Conservation (phyloP, 2,329 filamentous ascomycete genomes). For the Fusarium sp. region DNA sequence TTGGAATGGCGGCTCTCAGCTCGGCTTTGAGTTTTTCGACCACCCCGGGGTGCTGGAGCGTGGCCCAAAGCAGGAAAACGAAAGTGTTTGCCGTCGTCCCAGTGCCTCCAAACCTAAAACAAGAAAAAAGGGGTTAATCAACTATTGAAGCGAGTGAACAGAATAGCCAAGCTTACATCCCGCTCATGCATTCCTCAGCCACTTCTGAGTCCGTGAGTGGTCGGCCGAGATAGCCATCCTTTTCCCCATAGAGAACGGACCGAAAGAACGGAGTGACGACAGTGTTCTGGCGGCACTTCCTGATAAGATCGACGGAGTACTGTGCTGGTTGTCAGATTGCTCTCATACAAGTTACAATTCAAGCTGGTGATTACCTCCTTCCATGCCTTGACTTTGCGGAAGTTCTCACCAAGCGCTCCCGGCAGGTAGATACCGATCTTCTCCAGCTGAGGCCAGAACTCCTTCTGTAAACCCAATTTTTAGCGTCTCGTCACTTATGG, state of each 20-base stretch:
- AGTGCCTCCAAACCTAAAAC: conserved; percentile 1
- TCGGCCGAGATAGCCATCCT: neutral
- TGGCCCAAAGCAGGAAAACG: conserved; percentile 2
- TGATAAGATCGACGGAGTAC: conserved; percentile 3
- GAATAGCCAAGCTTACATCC: neutral
- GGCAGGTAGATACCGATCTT: neutral
- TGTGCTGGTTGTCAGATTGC: too few species aligned
- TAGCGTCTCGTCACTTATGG: neutral
- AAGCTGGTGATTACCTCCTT: neutral
- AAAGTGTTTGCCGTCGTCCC: conserved; percentile 9
- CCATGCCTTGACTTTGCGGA: conserved; percentile 2
- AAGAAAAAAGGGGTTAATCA: too few species aligned
- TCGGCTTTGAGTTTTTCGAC: neutral
- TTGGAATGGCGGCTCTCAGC: neutral
- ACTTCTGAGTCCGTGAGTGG: conserved; percentile 2
- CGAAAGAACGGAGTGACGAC: conserved; percentile 5
- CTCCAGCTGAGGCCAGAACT: conserved; percentile 1
- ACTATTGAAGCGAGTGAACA: neutral
- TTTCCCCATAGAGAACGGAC: neutral
- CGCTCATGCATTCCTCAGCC: conserved; percentile 10
- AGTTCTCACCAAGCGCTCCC: neutral
- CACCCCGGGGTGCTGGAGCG: neutral
- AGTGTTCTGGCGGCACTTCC: neutral
- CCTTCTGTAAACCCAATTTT: neutral
- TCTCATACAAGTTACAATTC: too few species aligned